Evolutionary conservation across 805 yeast species (phyloP).

Genomic region (Metschnikowia chrysomelidarum): DNA sequence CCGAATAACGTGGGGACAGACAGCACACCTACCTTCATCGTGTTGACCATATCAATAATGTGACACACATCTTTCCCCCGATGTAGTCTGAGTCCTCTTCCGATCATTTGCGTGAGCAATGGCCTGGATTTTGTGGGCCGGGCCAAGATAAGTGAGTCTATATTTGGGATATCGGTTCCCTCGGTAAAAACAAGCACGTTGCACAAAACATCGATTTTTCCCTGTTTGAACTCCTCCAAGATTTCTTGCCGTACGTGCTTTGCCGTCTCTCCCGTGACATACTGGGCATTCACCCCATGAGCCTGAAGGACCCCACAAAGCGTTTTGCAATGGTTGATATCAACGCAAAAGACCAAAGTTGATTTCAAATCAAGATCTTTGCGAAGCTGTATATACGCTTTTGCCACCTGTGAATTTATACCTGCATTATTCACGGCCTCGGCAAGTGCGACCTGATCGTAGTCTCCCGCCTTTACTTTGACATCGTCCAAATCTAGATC

Average conservation of each 20-base stretch:
- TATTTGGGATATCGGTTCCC: constrained; percentile 91
- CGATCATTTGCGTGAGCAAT: constrained; percentile 81
- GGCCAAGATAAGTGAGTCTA: constrained; percentile 75
- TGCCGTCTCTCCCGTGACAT: constrained; percentile 66
- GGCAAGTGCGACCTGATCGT: constrained; percentile 49
- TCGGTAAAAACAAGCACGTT: constrained; percentile 92
- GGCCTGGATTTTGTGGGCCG: constrained; percentile 79
- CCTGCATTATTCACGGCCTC: constrained; percentile 51
- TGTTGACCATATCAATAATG: constrained; percentile 74
- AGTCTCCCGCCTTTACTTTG: constrained; percentile 47
- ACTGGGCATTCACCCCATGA: constrained; percentile 66
- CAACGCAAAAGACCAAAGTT: constrained; percentile 76
- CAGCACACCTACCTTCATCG: constrained; percentile 50
- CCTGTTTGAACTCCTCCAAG: constrained; percentile 57
- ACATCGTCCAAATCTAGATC: constrained; percentile 44
- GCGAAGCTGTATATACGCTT: constrained; percentile 43
- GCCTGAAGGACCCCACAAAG: constrained; percentile 52
- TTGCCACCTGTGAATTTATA: constrained; percentile 56
- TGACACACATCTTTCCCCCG: constrained; percentile 64
- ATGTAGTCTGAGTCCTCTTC: constrained; percentile 76
- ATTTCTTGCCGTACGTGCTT: constrained; percentile 48
- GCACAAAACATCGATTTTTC: constrained; percentile 67
- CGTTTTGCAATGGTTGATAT: constrained; percentile 60
- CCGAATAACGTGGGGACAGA: constrained; percentile 53
- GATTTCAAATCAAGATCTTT: constrained; percentile 46